Percentiles rank a stretch among this genome's conserved stretches.
These are phyloP conservation scores for Pythium apleroticum DNA, from an alignment of 352 stramenopile species.

Conservation along the genomic window DNA sequence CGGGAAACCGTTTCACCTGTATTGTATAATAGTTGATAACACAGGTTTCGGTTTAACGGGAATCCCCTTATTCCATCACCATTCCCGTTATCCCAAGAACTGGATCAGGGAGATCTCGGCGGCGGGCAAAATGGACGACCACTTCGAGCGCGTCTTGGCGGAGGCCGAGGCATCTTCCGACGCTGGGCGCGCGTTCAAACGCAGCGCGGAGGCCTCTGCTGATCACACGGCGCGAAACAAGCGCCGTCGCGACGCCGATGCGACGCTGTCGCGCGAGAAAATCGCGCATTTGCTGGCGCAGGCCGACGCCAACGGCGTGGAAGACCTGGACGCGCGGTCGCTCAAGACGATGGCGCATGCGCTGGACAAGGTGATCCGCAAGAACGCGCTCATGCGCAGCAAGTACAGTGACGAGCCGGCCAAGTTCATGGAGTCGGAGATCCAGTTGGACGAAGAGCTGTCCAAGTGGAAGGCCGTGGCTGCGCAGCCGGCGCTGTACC, in stretches of 20 bases:
- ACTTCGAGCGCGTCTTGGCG: slow-evolving; percentile 64
- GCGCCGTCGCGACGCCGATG: slow-evolving; percentile 11
- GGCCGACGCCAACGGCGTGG: slow-evolving; percentile 45
- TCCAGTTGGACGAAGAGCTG: slow-evolving; percentile 46
- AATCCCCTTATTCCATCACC: neutral
- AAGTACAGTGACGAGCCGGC: slow-evolving; percentile 59
- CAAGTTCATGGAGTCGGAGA: slow-evolving; percentile 73
- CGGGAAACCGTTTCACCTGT: neutral
- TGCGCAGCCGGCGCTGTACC: slow-evolving; percentile 50
- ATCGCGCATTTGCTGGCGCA: slow-evolving; percentile 47
- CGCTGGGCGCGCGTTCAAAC: neutral
- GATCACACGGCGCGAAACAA: slow-evolving; percentile 5
- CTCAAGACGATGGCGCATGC: slow-evolving; percentile 37
- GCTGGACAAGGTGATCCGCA: slow-evolving; percentile 62
- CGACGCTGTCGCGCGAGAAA: slow-evolving; percentile 28
- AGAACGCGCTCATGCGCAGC: slow-evolving; percentile 57
- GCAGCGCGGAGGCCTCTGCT: neutral
- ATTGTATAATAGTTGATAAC: neutral
- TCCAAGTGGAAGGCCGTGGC: slow-evolving; percentile 40
- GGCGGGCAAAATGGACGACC: slow-evolving; percentile 40
- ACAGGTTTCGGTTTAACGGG: neutral
- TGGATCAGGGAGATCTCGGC: neutral
- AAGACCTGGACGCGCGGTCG: slow-evolving; percentile 60
- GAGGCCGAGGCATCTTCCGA: neutral
- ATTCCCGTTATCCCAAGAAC: slow-evolving; percentile 2